Evolutionary conservation across 139 green algal species (phyloP).

Genomic region (Chlamydomonas applanata): DNA sequence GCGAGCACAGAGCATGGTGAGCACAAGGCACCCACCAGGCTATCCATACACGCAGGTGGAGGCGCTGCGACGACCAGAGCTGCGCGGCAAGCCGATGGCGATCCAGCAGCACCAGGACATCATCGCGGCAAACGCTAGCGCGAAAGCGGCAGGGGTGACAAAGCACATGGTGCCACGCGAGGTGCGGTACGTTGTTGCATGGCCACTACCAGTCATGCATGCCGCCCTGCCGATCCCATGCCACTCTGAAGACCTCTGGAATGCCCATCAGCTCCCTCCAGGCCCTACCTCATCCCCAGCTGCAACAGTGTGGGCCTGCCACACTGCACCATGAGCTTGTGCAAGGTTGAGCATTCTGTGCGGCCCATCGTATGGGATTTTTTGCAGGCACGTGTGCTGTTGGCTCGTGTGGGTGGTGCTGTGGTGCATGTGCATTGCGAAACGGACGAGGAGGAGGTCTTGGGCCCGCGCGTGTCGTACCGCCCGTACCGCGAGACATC

Average conservation of each 20-base stretch:
- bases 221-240: too few species aligned
- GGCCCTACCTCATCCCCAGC: too few species aligned
- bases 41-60: conserved; percentile 44
- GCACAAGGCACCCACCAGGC: too few species aligned
- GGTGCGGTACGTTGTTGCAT: conserved; percentile 16
- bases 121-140: conserved; percentile 49
- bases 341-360: too few species aligned
- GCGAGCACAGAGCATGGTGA: neutral
- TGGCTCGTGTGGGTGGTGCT: conserved; percentile 35
- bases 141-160: conserved; percentile 43
- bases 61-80: conserved; percentile 27
- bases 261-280: too few species aligned
- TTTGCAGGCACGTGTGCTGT: conserved; percentile 36
- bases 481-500: conserved; percentile 53
- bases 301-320: too few species aligned
- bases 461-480: conserved; percentile 45
- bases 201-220: too few species aligned
- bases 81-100: conserved; percentile 44
- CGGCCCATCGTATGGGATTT: too few species aligned
- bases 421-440: conserved; percentile 55
- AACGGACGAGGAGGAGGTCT: conserved; percentile 10
- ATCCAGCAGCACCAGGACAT: conserved; percentile 69
- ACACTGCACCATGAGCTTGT: too few species aligned
- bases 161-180: conserved; percentile 61
- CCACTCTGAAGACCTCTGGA: too few species aligned